Evolutionary conservation across 208 protist species (phyloP).

Genomic region (Crithidia acanthocephali): DNA sequence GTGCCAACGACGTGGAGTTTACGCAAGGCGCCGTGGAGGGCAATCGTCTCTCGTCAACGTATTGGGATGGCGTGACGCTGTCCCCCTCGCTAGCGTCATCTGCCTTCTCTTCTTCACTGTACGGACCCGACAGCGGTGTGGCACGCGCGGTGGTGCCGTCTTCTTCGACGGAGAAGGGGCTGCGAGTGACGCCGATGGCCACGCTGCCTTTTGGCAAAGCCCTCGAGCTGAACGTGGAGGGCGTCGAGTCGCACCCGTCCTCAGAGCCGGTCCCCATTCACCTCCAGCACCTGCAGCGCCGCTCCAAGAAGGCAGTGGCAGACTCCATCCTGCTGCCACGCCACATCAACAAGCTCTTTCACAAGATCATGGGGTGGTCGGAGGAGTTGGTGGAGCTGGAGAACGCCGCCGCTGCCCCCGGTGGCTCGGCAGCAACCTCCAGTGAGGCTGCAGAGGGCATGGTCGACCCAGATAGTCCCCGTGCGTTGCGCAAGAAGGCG

Average conservation of each 20-base stretch:
- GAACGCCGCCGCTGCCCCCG: conserved; percentile 9
- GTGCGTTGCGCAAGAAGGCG: conserved; percentile 64
- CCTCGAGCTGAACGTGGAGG: conserved; percentile 78
- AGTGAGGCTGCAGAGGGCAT: background rate
- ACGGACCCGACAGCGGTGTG: conserved; percentile 25
- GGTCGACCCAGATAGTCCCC: conserved; percentile 20
- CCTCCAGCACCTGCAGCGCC: conserved; percentile 71
- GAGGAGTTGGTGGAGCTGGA: conserved; percentile 84
- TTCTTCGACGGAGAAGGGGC: background rate
- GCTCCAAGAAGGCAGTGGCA: conserved; percentile 56
- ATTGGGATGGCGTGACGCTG: too few relatives aligned
- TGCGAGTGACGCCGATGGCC: conserved; percentile 26
- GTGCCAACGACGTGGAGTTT: background rate
- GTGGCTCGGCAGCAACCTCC: background rate
- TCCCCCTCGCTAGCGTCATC: background rate
- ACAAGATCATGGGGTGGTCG: conserved; percentile 94
- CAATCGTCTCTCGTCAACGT: too few relatives aligned
- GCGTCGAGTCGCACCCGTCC: conserved; percentile 55
- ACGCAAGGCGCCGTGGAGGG: background rate
- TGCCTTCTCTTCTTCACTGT: conserved; percentile 5
- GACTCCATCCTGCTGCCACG: conserved; percentile 83
- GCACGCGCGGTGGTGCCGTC: conserved; percentile 17
- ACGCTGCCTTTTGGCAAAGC: conserved; percentile 77
- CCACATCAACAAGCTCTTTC: conserved; percentile 90
- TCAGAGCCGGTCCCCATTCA: conserved; percentile 67